These are phyloP conservation scores for Podospora bellae-mahoneyi DNA, from an alignment of 495 filamentous ascomycete genomes.

Conservation along the genomic window DNA sequence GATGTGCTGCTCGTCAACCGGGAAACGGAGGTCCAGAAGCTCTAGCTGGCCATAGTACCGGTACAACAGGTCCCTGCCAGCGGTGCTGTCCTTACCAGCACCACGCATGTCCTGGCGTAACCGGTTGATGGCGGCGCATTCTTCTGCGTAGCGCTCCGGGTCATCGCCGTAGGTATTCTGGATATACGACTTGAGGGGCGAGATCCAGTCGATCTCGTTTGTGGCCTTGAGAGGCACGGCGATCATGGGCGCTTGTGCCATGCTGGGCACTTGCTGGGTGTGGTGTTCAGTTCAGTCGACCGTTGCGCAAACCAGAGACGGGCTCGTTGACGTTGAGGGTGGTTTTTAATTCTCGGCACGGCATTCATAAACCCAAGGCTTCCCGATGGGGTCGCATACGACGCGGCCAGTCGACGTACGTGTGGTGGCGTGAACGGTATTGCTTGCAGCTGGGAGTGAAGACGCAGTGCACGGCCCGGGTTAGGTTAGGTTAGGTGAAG, in stretches of 20 bases:
- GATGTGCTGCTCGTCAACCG: conserved; percentile 97
- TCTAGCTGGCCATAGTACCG: conserved; percentile 98
- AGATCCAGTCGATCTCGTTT: conserved; percentile 98
- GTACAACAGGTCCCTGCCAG: conserved; percentile 89
- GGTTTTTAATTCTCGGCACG: not conserved
- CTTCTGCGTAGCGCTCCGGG: conserved; percentile 88
- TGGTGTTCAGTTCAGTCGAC: conserved; percentile 1
- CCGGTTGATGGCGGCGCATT: conserved; percentile 94
- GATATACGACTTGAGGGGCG: conserved; percentile 90
- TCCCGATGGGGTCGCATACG: not conserved
- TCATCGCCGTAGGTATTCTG: conserved; percentile 92
- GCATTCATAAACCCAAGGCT: not conserved
- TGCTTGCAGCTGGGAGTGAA: conserved; percentile 2
- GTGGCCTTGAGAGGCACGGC: conserved; percentile 94
- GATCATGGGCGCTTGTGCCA: conserved; percentile 86
- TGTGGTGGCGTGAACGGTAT: not conserved
- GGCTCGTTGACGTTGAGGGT: not conserved
- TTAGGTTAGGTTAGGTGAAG: not conserved
- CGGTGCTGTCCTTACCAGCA: conserved; percentile 93
- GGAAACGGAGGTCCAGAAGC: conserved; percentile 88
- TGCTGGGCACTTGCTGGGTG: conserved; percentile 33
- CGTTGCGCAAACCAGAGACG: not conserved
- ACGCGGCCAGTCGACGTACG: not conserved
- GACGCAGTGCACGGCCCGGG: not conserved
- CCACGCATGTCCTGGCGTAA: conserved; percentile 98